Base-by-base conservation (phyloP, 768 basidiomycete species). In the Collybiopsis luxurians region DNA sequence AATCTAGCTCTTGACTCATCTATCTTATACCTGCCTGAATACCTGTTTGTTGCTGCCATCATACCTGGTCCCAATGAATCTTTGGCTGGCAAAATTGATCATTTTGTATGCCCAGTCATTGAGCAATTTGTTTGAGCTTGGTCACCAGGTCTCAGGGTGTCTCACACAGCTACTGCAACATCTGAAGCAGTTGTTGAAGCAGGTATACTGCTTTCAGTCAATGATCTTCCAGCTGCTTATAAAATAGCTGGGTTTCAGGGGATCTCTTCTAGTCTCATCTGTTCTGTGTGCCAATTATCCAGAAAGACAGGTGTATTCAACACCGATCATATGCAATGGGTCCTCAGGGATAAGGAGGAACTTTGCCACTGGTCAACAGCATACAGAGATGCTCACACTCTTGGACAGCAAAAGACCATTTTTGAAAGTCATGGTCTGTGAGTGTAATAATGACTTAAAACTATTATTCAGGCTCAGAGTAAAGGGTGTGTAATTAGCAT, bases 61-160 rank as follows among this genome's bases (percentile, higher is more conserved):
- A 73, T 76, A 5, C 74, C 72, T 1, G 71, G 76, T 0, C 77
- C 76, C 0, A 48, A 62, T 2, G 66, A 75, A 19, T 74, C 76
- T 28, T 6, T 6, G 31, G 31, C 13, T 6, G 31, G 13, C 31
- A 13, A 34, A 13, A 52, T 75, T 0, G 75, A 79, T 24, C 70
- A 74, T 28, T 67, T 71, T n/a, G 54, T 79, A 0, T 19, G 34
- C 0, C 69, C 71, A 0, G 61, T 80, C 0, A 67, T 79, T 0
- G 46, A 71, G 2, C 69, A 78, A 15, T 55, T 81, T 0, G 38
- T 69, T 0, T 46, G 61, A 0, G 56, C 69, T 15, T 80, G 73
- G 71, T 3, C 56, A 4, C 50, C 49, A 0, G 71, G 76, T 0
- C 55, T 71, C 0, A 67, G 57, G 53, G 66, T 67, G 38, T 60